Percentiles rank a stretch among this genome's conserved stretches.
phyloP scores from a whole-genome alignment of 1,284 basidiomycete genomes.

The Cutaneotrichosporon sp. region DNA sequence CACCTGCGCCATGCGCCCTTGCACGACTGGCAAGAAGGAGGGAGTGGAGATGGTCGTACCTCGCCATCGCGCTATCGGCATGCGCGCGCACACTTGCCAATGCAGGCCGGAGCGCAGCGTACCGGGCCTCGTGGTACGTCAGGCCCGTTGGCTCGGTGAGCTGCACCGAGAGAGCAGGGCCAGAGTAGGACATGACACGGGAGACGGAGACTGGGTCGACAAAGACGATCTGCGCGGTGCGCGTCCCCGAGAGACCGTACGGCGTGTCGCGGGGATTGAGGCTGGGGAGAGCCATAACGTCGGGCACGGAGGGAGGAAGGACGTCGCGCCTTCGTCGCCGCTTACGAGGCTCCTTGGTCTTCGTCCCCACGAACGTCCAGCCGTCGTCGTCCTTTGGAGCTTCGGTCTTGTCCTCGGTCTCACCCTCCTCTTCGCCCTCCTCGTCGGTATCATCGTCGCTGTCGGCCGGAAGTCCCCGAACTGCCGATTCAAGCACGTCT shows the following conservation, averaged over 20 bases:
- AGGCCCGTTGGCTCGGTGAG: conserved; percentile 59
- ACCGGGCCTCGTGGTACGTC: conserved; percentile 61
- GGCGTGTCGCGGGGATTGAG: conserved; percentile 22
- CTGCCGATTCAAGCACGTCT: conserved; percentile 36
- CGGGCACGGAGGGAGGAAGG: conserved; percentile 57
- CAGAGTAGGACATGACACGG: conserved; percentile 54
- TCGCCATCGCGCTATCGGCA: conserved; percentile 67
- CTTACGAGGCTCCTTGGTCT: conserved; percentile 34
- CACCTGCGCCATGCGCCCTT: conserved; percentile 58
- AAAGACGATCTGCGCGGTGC: conserved; percentile 69
- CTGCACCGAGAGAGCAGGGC: conserved; percentile 36
- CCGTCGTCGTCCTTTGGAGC: conserved; percentile 39
- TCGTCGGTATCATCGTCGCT: conserved; percentile 27
- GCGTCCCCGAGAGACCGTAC: conserved; percentile 26
- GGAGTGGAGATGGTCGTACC: conserved; percentile 66
- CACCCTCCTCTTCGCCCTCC: conserved; percentile 47
- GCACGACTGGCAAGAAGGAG: conserved; percentile 45
- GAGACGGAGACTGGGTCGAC: conserved; percentile 64
- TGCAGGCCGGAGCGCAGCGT: conserved; percentile 64
- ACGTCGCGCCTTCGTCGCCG: conserved; percentile 48
- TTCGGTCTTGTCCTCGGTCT: conserved; percentile 43
- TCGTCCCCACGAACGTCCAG: conserved; percentile 53
- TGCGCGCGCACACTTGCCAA: conserved; percentile 65
- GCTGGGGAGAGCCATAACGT: conserved; percentile 33
- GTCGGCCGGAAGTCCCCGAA: conserved; percentile 26